Conservation (phyloP, 805 yeast genomes). For the Lachancea thermotolerans region DNA sequence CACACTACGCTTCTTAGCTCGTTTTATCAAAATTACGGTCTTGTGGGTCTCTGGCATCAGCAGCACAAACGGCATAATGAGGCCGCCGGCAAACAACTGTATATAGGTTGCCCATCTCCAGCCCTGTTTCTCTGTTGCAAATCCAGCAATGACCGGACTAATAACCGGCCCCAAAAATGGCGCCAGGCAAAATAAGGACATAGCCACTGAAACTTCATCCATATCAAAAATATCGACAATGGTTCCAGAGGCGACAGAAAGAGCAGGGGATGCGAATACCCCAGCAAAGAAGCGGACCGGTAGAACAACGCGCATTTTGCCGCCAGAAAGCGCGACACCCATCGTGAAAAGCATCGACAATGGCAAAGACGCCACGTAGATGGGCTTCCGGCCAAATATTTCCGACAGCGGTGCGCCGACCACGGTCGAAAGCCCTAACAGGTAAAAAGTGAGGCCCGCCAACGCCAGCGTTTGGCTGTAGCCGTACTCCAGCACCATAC, state of each 20-base stretch:
- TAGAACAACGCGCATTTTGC: conserved; percentile 50
- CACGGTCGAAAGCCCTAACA: conserved; percentile 68
- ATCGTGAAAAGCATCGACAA: conserved; percentile 62
- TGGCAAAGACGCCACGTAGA: conserved; percentile 55
- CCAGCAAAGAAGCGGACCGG: conserved; percentile 73
- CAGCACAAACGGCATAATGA: conserved; percentile 41
- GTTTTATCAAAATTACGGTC: conserved; percentile 50
- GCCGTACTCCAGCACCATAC: conserved; percentile 41
- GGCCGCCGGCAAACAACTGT: conserved; percentile 58
- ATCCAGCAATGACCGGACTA: conserved; percentile 71
- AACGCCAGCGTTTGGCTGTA: conserved; percentile 55
- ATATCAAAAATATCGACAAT: conserved; percentile 70
- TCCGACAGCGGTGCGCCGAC: conserved; percentile 70
- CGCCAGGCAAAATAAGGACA: conserved; percentile 70
- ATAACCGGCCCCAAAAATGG: conserved; percentile 77
- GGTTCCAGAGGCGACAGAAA: conserved; percentile 82
- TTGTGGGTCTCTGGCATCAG: conserved; percentile 64
- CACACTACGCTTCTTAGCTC: conserved; percentile 57
- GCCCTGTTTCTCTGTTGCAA: conserved; percentile 52
- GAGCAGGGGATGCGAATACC: conserved; percentile 69
- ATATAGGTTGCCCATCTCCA: conserved; percentile 74
- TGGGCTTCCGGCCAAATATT: conserved; percentile 57
- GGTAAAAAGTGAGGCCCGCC: conserved; percentile 62
- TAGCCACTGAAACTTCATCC: conserved; percentile 60
- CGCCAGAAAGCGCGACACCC: conserved; percentile 63